Conservation (phyloP, 23 red algal species). For the Gracilaria vermiculophylla region DNA sequence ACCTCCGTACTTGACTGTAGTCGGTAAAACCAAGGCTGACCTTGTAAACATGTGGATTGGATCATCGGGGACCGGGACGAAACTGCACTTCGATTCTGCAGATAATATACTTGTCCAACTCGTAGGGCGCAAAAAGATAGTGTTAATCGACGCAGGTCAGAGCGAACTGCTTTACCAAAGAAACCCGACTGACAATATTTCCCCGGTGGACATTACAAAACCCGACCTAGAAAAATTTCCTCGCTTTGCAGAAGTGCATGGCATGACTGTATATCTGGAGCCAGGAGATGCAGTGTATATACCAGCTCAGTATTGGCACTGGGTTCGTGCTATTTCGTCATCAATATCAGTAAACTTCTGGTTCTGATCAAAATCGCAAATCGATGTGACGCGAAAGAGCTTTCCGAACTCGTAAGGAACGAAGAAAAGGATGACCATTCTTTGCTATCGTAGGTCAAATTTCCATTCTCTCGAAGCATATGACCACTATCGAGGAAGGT, state of each 20-base stretch:
- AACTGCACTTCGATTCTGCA: conserved; percentile 68
- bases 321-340: conserved; percentile 56
- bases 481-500: no score
- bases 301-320: conserved; percentile 81
- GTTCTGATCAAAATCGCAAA: conserved; percentile 62
- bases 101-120: conserved; percentile 80
- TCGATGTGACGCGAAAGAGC: no score
- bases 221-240: conserved; percentile 54
- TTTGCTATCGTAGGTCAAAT: no score
- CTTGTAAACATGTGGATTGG: conserved; percentile 77
- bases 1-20: conserved; percentile 51
- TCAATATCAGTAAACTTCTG: conserved; percentile 76
- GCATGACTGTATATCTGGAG: conserved; percentile 1
- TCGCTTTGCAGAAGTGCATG: neutral
- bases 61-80: conserved; percentile 52
- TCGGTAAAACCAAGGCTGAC: neutral
- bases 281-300: conserved; percentile 81
- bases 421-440: no score
- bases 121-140: conserved; percentile 64
- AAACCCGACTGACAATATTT: conserved; percentile 22
- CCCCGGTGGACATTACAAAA: conserved; percentile 40
- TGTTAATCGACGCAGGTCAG: conserved; percentile 35
- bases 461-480: no score
- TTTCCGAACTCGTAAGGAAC: no score
- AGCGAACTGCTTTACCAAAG: neutral